Evolutionary conservation across 768 basidiomycete species (phyloP).

Genomic region (Holtermannia corniformis): DNA sequence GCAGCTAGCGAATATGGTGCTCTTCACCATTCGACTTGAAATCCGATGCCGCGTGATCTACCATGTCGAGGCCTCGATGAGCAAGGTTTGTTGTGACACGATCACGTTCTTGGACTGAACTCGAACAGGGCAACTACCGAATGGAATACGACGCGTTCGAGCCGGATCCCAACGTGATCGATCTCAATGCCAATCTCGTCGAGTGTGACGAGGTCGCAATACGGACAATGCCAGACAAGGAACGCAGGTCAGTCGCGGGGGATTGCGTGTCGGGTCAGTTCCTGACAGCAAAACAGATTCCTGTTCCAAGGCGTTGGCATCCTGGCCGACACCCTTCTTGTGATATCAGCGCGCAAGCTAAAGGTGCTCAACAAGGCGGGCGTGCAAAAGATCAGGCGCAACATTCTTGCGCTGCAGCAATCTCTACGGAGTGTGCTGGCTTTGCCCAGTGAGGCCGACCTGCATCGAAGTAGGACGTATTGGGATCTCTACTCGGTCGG

Average conservation of each 20-base stretch:
- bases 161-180: conserved; percentile 78
- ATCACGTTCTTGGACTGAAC: background rate
- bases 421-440: conserved; percentile 62
- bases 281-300: conserved; percentile 50
- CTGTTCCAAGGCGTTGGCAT: conserved; percentile 75
- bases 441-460: conserved; percentile 56
- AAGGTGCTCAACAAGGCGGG: conserved; percentile 63
- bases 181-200: conserved; percentile 71
- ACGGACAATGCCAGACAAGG: conserved; percentile 53
- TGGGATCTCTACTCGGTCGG: conserved; percentile 66
- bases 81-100: conserved; percentile 50
- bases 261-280: background rate
- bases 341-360: conserved; percentile 63
- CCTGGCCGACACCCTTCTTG: conserved; percentile 73
- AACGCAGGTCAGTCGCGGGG: conserved; percentile 54
- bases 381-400: conserved; percentile 74
- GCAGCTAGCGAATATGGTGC: conserved; percentile 73
- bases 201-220: conserved; percentile 64
- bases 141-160: conserved; percentile 76
- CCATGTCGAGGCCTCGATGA: conserved; percentile 69
- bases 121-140: conserved; percentile 66
- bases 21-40: conserved; percentile 80
- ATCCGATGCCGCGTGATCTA: conserved; percentile 73
- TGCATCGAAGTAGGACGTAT: conserved; percentile 67
- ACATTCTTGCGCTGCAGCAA: conserved; percentile 85